These are phyloP conservation scores for Periglandula ipomoeae DNA, from an alignment of 2,329 filamentous ascomycete species.

Conservation along the genomic window DNA sequence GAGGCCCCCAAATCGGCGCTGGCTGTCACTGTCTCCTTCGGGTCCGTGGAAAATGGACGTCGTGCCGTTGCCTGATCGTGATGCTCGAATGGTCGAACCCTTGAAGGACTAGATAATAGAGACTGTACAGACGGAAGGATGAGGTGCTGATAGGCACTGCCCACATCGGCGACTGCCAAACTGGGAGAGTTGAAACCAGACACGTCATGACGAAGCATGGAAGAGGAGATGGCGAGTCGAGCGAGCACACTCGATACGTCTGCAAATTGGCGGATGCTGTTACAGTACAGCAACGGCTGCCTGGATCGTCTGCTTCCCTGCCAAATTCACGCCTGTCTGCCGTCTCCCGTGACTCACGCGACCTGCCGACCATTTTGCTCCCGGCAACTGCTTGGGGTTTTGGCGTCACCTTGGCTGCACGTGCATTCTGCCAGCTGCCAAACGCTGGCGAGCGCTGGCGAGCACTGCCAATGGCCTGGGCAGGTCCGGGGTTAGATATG, in stretches of 20 bases:
- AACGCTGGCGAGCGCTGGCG: no score
- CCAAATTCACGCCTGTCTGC: background rate
- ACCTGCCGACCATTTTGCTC: background rate
- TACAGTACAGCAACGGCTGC: background rate
- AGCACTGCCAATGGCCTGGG: no score
- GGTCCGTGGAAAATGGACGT: no score
- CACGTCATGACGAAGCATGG: background rate
- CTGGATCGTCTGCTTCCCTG: background rate
- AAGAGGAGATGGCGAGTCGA: background rate
- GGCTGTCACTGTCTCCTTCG: background rate
- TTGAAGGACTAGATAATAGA: no score
- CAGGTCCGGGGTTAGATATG: background rate
- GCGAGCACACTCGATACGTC: no score
- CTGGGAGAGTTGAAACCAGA: background rate
- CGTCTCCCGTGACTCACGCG: background rate
- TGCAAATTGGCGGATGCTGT: background rate
- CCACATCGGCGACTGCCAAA: background rate
- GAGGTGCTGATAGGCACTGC: background rate
- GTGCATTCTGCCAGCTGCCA: background rate
- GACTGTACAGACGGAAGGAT: background rate
- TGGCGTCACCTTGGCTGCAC: background rate
- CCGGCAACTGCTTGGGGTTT: background rate
- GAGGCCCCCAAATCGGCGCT: background rate
- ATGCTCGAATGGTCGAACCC: no score
- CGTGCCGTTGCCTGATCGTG: background rate